Evolutionary conservation across 306 rosid species (phyloP).

Genomic region (Inga leiocalycina): DNA sequence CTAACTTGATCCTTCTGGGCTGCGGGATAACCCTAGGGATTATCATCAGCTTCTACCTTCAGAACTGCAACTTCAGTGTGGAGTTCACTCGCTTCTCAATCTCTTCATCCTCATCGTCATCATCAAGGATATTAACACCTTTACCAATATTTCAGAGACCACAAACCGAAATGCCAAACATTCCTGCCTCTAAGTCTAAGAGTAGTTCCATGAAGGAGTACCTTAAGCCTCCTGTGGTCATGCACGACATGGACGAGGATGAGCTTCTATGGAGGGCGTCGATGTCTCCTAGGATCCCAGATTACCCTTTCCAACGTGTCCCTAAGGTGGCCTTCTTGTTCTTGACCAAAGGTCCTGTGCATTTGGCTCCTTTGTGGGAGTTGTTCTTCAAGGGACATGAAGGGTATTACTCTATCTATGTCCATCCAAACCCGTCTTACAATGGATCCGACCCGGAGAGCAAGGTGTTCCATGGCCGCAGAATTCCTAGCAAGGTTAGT

Average conservation of each 20-base stretch:
- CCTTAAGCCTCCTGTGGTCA: constrained; percentile 41
- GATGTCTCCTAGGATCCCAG: constrained; percentile 45
- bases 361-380: constrained; percentile 75
- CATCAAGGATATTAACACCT: neutral
- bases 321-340: constrained; percentile 88
- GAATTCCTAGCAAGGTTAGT: constrained; percentile 85
- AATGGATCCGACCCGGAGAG: constrained; percentile 49
- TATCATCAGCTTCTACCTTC: constrained; percentile 43
- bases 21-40: constrained; percentile 65
- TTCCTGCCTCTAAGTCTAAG: neutral
- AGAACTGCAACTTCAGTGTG: constrained; percentile 39
- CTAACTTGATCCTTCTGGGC: constrained; percentile 49
- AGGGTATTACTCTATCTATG: constrained; percentile 68
- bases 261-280: constrained; percentile 86
- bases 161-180: neutral
- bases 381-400: constrained; percentile 66
- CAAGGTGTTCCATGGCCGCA: constrained; percentile 62
- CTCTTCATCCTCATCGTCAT: constrained; percentile 38
- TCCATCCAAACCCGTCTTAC: constrained; percentile 74
- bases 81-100: constrained; percentile 47
- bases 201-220: constrained; percentile 33
- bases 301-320: constrained; percentile 52
- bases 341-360: constrained; percentile 62
- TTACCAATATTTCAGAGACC: neutral
- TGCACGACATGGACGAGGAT: constrained; percentile 62